Percentiles rank a stretch among this genome's conserved stretches.
phyloP scores from a whole-genome alignment of 768 basidiomycete species.

The Russula virescens region DNA sequence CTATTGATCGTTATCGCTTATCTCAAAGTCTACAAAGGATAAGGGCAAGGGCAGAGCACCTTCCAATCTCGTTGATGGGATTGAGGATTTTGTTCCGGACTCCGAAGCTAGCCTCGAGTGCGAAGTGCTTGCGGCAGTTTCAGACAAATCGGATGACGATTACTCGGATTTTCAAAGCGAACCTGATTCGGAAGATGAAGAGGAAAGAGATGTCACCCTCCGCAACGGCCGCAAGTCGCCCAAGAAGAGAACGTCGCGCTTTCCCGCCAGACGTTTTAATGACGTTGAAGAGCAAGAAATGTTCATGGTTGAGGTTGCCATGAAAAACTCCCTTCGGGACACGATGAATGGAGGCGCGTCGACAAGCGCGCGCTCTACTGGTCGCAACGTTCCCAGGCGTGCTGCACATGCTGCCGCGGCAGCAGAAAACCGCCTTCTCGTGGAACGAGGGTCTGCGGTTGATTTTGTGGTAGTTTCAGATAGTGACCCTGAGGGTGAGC shows the following conservation, averaged over 20 bases:
- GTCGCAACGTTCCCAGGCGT: constrained; percentile 34
- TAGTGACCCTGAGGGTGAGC: constrained; percentile 1
- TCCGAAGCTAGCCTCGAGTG: constrained; percentile 40
- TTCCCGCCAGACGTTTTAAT: constrained; percentile 3
- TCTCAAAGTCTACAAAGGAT: constrained; percentile 12
- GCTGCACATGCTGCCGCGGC: constrained; percentile 46
- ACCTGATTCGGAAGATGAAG: constrained; percentile 40
- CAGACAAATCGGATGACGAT: constrained; percentile 27
- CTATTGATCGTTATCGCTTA: constrained; percentile 16
- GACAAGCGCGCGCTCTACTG: constrained; percentile 30
- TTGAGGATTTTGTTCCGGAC: constrained; percentile 39
- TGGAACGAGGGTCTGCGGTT: constrained; percentile 19
- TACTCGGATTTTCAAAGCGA: constrained; percentile 37
- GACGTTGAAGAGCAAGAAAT: constrained; percentile 27
- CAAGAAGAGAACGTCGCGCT: not conserved
- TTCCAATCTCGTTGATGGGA: not conserved
- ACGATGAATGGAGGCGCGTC: constrained; percentile 28
- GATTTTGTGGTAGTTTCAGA: constrained; percentile 26
- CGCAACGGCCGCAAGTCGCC: constrained; percentile 5
- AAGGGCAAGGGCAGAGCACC: constrained; percentile 20
- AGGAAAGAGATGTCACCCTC: constrained; percentile 7
- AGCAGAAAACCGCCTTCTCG: constrained; percentile 47
- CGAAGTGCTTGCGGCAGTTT: constrained; percentile 7
- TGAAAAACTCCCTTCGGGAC: constrained; percentile 44
- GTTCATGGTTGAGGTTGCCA: constrained; percentile 52